phyloP scores from a whole-genome alignment of 345 rosid species.

The Lumnitzera racemosa region DNA sequence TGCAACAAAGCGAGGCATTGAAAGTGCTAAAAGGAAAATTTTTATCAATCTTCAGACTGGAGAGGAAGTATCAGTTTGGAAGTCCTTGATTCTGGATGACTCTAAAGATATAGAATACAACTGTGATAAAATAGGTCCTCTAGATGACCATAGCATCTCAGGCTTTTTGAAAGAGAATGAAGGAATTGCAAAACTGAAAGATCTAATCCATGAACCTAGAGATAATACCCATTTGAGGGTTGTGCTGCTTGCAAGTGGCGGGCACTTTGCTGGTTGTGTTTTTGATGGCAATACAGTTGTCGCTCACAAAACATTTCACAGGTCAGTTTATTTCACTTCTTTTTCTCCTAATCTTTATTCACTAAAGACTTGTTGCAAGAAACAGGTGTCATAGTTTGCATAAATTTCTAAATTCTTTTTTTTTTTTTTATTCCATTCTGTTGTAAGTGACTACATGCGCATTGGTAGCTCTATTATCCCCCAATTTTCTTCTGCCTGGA shows the following conservation, averaged over 20 bases:
- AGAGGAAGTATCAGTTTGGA: slow-evolving; percentile 74
- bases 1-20: slow-evolving; percentile 23
- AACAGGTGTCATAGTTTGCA: background rate
- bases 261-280: slow-evolving; percentile 85
- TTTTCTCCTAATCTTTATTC: background rate
- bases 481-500: too few species aligned
- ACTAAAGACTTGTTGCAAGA: slow-evolving; percentile 1
- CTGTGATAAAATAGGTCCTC: slow-evolving; percentile 21
- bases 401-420: slow-evolving; percentile 3
- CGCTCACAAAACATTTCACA: slow-evolving; percentile 90
- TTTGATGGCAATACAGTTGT: slow-evolving; percentile 68
- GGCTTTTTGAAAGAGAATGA: slow-evolving; percentile 31
- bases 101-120: slow-evolving; percentile 40
- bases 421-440: background rate
- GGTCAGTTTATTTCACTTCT: slow-evolving; percentile 29
- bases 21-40: slow-evolving; percentile 46
- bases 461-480: too few species aligned
- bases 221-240: slow-evolving; percentile 38
- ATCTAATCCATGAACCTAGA: slow-evolving; percentile 32
- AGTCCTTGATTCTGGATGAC: slow-evolving; percentile 55
- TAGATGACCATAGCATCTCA: slow-evolving; percentile 6
- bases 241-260: slow-evolving; percentile 86
- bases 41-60: slow-evolving; percentile 58
- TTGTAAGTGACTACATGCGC: too few species aligned
- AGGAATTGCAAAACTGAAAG: slow-evolving; percentile 54